Base-by-base conservation (phyloP, 2,329 filamentous ascomycete genomes). In the Pseudopyrenochaeta lycopersici region DNA sequence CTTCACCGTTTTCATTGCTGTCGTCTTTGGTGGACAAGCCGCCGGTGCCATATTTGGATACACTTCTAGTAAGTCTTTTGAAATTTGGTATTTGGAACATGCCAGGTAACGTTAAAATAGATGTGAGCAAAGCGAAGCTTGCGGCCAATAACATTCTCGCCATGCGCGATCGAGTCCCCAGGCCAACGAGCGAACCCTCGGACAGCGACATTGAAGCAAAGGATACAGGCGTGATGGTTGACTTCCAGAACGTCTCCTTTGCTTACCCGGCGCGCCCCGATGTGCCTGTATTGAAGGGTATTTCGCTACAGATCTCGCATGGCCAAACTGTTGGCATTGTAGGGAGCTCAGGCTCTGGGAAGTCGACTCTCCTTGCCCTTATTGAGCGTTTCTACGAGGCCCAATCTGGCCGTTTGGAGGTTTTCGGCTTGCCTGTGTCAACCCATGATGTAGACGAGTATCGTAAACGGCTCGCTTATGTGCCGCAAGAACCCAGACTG, bases 301-400 rank as follows among this genome's bases (percentile, higher is more conserved):
- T 35, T 5, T 35, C 32, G 11, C 12, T 35, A 11, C 12, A 14
- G 4, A 35, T 35, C 32, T 17, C 5, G 15, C 32, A 14, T 17
- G 32, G n/a, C 89, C 89, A 0, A 90, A 90, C 10, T 66, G 84
- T 92, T 9, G 93, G 92, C 0, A 83, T 97, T 2, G 93, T 97
- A 10, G 94, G 93, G 11, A 88, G 92, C 0, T 93, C 90, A 32
- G 93, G 93, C 2, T 96, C 93, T 70, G 93, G 93, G 54, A 97
- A 97, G 80, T 91, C 87, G 50, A 97, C 93, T 0, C 94, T 92
- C 0, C 94, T 97, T 66, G 89, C 91, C 1, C 83, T 97, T 3
- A 80, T 97, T 21, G 92, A 97, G 74, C 89, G 93, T 29, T 97
- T 97, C 80, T 97, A 97, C 71, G 91, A 97, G 94, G 11, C 21